phyloP scores from a whole-genome alignment of 2,329 filamentous ascomycete species.

The Xylaria polymorpha region DNA sequence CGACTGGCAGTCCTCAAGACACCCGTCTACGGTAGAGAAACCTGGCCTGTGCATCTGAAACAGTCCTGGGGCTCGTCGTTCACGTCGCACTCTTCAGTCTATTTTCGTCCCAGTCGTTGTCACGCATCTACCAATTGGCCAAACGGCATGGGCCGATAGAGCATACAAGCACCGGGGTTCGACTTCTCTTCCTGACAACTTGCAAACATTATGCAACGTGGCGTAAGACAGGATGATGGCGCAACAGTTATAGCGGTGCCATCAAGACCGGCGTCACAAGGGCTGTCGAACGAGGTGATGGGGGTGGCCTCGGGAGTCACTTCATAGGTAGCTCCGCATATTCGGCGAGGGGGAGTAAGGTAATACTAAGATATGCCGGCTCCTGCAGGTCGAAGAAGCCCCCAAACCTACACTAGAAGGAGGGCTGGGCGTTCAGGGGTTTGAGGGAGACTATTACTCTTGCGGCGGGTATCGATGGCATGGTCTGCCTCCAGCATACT shows the following conservation, averaged over 20 bases:
- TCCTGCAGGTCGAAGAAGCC: constrained; percentile 29
- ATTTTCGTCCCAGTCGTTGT: constrained; percentile 30
- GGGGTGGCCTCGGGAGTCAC: constrained; percentile 26
- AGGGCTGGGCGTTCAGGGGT: constrained; percentile 28
- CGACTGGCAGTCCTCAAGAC: constrained; percentile 29
- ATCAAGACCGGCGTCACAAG: constrained; percentile 19
- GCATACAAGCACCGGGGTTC: constrained; percentile 15
- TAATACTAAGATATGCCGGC: constrained; percentile 31
- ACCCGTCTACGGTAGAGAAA: constrained; percentile 20
- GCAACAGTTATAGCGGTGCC: constrained; percentile 6
- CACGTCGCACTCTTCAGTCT: constrained; percentile 26
- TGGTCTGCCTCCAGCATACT: constrained; percentile 13
- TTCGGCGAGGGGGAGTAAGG: constrained; percentile 17
- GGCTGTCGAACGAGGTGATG: constrained; percentile 3
- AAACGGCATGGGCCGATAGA: constrained; percentile 8
- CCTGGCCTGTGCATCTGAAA: constrained; percentile 37
- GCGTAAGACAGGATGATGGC: constrained; percentile 16
- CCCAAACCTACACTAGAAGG: constrained; percentile 7
- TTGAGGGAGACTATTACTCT: constrained; percentile 18
- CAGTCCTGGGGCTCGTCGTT: constrained; percentile 28
- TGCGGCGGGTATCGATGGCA: constrained; percentile 20
- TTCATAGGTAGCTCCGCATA: constrained; percentile 24
- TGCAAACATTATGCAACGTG: constrained; percentile 36
- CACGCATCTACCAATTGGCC: constrained; percentile 15
- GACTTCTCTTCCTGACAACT: constrained; percentile 19